Evolutionary conservation across 2,329 filamentous ascomycete species (phyloP), one percentile per base, ranked within the genome.

Genomic region (Fusarium decemcellulare): DNA sequence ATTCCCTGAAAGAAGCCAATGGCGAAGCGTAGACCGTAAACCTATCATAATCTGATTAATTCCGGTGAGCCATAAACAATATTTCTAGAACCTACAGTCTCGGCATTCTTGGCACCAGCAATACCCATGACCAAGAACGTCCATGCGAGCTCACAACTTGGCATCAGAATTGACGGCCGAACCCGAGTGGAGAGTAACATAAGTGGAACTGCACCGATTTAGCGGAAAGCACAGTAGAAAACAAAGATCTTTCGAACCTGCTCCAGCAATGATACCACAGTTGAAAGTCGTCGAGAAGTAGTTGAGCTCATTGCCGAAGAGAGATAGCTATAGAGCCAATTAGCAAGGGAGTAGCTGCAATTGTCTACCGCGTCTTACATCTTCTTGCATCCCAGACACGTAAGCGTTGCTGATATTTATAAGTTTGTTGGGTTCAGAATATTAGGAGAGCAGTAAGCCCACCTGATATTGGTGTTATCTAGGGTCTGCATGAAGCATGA

Each of bases 111-210:
- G 9, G 73, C 67, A 12, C 66, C 67, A 1, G 74, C 72, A 42
- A 75, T 77, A 16, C 59, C 69, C 68, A 76, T 75, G 7, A 72
- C 71, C 1, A 76, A 53, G 11, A 62, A 32, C 0, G 71, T 71
- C 72, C 72, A 76, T 1, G 70, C 65, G 4, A 76, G 59, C 47
- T 78, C 75, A 47, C 75, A 78, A 4, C 56, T 56, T 1, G 78
- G 78, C 7, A 79, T 76, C 55, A 74, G 75, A 11, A 75, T 56
- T 1, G 77, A 79, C 4, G 77, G 78, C 0, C 77, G 71, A 2
- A 76, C 44, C 7, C 65, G 52, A 3, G 61, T 68, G 4, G 59
- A 46, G 4, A 65, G 54, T 1, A 61, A 47, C 59, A 66, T 65
- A 7, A 66, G 56, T 3, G 65, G 62, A 2, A 65, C 62, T 64